Evolutionary conservation across 805 yeast species (phyloP).

Genomic region (Nakazawaea sp.): DNA sequence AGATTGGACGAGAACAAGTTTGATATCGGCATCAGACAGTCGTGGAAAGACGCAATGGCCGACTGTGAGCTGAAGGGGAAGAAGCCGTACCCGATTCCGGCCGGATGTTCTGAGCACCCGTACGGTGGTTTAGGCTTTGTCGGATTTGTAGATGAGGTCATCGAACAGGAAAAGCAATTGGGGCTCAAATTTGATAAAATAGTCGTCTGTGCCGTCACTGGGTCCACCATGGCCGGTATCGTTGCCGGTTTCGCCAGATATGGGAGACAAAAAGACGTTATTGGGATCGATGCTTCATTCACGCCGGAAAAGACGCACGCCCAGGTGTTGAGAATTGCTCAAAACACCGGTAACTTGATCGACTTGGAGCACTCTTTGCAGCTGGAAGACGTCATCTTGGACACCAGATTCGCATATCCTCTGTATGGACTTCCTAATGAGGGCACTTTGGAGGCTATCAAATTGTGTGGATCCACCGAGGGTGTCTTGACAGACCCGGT

Average conservation of each 20-base stretch:
- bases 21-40: slow-evolving; percentile 28
- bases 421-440: slow-evolving; percentile 28
- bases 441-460: slow-evolving; percentile 29
- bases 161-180: slow-evolving; percentile 25
- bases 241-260: slow-evolving; percentile 27
- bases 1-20: slow-evolving; percentile 26
- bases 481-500: slow-evolving; percentile 30
- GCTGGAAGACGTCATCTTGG: slow-evolving; percentile 20
- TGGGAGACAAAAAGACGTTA: slow-evolving; percentile 25
- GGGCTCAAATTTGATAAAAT: slow-evolving; percentile 27
- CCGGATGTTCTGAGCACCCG: slow-evolving; percentile 29
- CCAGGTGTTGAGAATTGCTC: slow-evolving; percentile 27
- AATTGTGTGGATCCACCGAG: slow-evolving; percentile 26
- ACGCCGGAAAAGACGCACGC: slow-evolving; percentile 27
- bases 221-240: slow-evolving; percentile 28
- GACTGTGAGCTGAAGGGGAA: slow-evolving; percentile 21
- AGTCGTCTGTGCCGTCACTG: slow-evolving; percentile 28
- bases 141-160: slow-evolving; percentile 27
- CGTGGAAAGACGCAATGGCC: slow-evolving; percentile 24
- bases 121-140: slow-evolving; percentile 30
- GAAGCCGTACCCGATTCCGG: slow-evolving; percentile 30
- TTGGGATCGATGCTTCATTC: slow-evolving; percentile 29
- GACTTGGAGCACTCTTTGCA: slow-evolving; percentile 21
- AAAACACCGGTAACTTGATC: slow-evolving; percentile 23
- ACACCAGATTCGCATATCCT: slow-evolving; percentile 26